Evolutionary conservation across 768 basidiomycete species (phyloP).

Genomic region (Tulasnella sp.): DNA sequence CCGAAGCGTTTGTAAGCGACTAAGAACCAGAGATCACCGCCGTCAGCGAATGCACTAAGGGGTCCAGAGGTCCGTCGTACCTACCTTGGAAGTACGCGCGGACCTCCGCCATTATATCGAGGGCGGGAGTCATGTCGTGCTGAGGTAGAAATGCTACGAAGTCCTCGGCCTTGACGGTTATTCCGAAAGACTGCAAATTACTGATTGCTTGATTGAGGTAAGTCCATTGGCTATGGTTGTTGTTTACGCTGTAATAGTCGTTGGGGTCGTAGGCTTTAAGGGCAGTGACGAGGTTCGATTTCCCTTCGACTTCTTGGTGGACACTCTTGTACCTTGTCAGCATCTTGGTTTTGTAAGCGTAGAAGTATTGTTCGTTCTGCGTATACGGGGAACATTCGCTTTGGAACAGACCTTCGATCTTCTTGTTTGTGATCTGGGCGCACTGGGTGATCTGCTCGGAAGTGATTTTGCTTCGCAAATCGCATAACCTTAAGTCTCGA

Average conservation of each 20-base stretch:
- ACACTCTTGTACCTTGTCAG: conserved; percentile 1
- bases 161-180: conserved; percentile 46
- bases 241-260: neutral
- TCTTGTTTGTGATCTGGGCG: conserved; percentile 33
- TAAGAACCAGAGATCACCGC: conserved; percentile 39
- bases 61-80: neutral
- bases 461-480: neutral
- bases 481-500: no score
- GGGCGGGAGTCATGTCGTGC: conserved; percentile 22
- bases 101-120: conserved; percentile 36
- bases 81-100: conserved; percentile 35
- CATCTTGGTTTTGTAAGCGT: conserved; percentile 10
- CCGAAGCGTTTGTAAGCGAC: conserved; percentile 64
- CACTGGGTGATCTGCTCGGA: conserved; percentile 19
- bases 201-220: neutral
- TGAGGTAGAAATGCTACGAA: conserved; percentile 22
- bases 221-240: neutral
- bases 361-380: conserved; percentile 28
- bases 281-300: neutral
- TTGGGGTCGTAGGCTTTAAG: neutral
- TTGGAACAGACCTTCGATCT: conserved; percentile 24
- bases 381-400: conserved; percentile 21
- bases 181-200: neutral
- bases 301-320: conserved; percentile 2
- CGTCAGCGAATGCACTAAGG: neutral